A percentile compares a stretch with the other conserved stretches of the same genome.
Conservation (phyloP, 2,329 filamentous ascomycete genomes). For the Cordyceps cicadae region DNA sequence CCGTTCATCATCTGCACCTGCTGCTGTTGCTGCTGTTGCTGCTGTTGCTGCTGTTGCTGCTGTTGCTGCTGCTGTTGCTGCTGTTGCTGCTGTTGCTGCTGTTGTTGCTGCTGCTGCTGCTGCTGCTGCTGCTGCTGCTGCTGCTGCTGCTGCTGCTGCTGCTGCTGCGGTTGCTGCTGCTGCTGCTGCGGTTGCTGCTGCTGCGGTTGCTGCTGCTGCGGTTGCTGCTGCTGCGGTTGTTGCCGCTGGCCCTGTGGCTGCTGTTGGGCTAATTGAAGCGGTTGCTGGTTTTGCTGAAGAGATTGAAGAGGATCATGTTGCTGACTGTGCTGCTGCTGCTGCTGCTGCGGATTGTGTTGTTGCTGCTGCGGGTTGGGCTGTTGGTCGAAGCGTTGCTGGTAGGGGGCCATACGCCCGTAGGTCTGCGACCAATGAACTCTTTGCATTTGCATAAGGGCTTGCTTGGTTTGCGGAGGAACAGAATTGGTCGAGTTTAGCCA, state of each 20-base stretch:
- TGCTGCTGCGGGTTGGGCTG: conserved; percentile 19
- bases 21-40: conserved; percentile 16
- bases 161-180: conserved; percentile 17
- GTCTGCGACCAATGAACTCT: conserved; percentile 29
- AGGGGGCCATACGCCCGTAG: neutral
- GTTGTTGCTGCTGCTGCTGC: conserved; percentile 15
- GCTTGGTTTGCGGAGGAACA: conserved; percentile 23
- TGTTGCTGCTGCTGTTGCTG: conserved; percentile 3
- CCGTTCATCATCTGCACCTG: conserved; percentile 15
- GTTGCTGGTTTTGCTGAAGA: conserved; percentile 15
- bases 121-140: conserved; percentile 15
- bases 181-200: conserved; percentile 15
- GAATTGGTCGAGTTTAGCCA: conserved; percentile 30
- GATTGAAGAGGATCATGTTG: conserved; percentile 15
- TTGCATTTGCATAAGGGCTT: conserved; percentile 28
- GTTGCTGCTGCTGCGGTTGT: conserved; percentile 10
- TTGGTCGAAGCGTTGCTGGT: conserved; percentile 17
- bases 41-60: conserved; percentile 15
- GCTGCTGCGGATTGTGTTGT: conserved; percentile 18
- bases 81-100: conserved; percentile 4
- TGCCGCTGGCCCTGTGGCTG: conserved; percentile 16
- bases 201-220: neutral
- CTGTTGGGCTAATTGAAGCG: conserved; percentile 12
- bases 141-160: conserved; percentile 17
- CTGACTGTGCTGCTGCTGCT: conserved; percentile 15